Evolutionary conservation across 2,329 filamentous ascomycete species (phyloP).

Genomic region (Paecilomyces fulvus): DNA sequence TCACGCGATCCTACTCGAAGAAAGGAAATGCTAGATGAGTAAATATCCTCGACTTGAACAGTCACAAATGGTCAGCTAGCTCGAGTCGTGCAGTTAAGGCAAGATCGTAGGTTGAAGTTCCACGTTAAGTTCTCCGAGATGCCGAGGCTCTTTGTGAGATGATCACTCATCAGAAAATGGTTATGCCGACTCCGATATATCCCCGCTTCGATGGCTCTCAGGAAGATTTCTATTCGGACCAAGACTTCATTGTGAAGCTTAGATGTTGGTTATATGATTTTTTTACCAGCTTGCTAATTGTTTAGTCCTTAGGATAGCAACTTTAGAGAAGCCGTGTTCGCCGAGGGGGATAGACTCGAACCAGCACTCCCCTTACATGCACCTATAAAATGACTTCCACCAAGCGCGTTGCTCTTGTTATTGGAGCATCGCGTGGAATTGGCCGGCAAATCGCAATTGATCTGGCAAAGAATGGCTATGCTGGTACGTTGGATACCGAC

Average conservation of each 20-base stretch:
- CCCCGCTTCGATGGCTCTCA: background rate
- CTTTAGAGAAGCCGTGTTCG: background rate
- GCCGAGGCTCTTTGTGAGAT: background rate
- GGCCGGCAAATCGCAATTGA: constrained; percentile 73
- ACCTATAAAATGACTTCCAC: constrained; percentile 8
- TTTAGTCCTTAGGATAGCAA: background rate
- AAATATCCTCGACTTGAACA: background rate
- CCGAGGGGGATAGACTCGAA: background rate
- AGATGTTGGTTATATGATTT: background rate
- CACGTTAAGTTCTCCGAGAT: background rate
- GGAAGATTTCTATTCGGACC: background rate
- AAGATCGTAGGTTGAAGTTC: background rate
- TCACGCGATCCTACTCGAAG: background rate
- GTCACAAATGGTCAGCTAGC: background rate
- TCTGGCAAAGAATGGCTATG: constrained; percentile 61
- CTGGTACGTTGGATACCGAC: constrained; percentile 42
- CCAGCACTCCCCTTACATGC: background rate
- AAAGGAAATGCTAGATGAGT: background rate
- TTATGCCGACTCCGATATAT: background rate
- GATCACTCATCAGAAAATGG: background rate
- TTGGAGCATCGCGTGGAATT: constrained; percentile 72
- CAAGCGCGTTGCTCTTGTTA: constrained; percentile 55
- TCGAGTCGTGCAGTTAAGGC: background rate
- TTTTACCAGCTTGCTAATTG: background rate
- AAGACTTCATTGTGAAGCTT: background rate